These are phyloP conservation scores for Penicillium lagena DNA, from an alignment of 495 filamentous ascomycete species.

Conservation along the genomic window DNA sequence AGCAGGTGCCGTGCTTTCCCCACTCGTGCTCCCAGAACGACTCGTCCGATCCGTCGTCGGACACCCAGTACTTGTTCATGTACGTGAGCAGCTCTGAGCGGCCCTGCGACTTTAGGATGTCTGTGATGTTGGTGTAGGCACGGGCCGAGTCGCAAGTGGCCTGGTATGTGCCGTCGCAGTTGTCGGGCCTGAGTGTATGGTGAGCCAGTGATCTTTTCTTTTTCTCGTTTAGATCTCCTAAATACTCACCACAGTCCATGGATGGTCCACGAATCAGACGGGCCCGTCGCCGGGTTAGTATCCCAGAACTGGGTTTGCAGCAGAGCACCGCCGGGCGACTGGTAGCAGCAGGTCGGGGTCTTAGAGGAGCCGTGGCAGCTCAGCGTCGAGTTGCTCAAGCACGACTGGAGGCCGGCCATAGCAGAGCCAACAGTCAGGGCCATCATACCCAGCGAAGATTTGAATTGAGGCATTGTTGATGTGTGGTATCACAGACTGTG, in stretches of 20 bases:
- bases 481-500: neutral
- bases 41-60: slow-evolving; percentile 52
- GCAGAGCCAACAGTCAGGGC: slow-evolving; percentile 19
- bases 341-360: slow-evolving; percentile 67
- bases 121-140: slow-evolving; percentile 59
- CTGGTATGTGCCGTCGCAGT: slow-evolving; percentile 72
- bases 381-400: slow-evolving; percentile 20
- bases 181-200: slow-evolving; percentile 53
- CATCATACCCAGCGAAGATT: slow-evolving; percentile 20
- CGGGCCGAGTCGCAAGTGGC: slow-evolving; percentile 59
- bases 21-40: slow-evolving; percentile 76
- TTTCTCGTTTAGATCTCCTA: neutral
- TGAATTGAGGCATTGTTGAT: slow-evolving; percentile 2
- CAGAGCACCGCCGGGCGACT: slow-evolving; percentile 65
- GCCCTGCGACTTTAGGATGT: slow-evolving; percentile 51
- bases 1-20: slow-evolving; percentile 66
- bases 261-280: slow-evolving; percentile 71
- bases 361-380: slow-evolving; percentile 34
- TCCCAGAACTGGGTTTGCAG: slow-evolving; percentile 84
- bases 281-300: slow-evolving; percentile 54
- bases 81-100: slow-evolving; percentile 53
- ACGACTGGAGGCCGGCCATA: slow-evolving; percentile 18
- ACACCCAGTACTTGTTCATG: slow-evolving; percentile 71
- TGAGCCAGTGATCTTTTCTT: neutral
- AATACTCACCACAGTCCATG: slow-evolving; percentile 63